Evolutionary conservation across 805 yeast genomes (phyloP).

Genomic region (Pichia gijzeniarum): DNA sequence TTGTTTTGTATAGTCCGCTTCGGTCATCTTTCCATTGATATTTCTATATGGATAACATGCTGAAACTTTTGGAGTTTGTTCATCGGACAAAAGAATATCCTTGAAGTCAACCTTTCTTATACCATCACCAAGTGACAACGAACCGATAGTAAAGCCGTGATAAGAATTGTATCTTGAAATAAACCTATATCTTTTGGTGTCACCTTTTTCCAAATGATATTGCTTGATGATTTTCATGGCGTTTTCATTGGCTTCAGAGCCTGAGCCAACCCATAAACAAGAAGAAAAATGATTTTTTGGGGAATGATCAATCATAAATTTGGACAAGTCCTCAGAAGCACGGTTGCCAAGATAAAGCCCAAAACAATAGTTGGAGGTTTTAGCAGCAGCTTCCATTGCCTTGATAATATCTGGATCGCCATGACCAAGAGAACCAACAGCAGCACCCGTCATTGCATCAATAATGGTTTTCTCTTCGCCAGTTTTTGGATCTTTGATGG

Average conservation of each 20-base stretch:
- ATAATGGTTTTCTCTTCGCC: slow-evolving; percentile 30
- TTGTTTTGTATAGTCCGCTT: slow-evolving; percentile 32
- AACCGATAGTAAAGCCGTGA: slow-evolving; percentile 45
- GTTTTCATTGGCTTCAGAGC: slow-evolving; percentile 77
- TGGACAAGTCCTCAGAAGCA: slow-evolving; percentile 37
- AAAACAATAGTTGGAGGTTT: slow-evolving; percentile 33
- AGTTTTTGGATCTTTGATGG: slow-evolving; percentile 35
- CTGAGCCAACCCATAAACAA: slow-evolving; percentile 54
- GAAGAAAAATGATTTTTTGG: slow-evolving; percentile 35
- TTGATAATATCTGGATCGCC: slow-evolving; percentile 34
- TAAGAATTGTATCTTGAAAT: slow-evolving; percentile 40
- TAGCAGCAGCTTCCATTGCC: slow-evolving; percentile 35
- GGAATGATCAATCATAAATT: slow-evolving; percentile 37
- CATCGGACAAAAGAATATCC: slow-evolving; percentile 22
- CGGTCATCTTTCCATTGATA: slow-evolving; percentile 20
- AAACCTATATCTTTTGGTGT: slow-evolving; percentile 34
- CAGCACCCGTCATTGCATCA: slow-evolving; percentile 49
- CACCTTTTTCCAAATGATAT: slow-evolving; percentile 38
- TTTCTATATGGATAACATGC: slow-evolving; percentile 21
- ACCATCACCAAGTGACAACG: slow-evolving; percentile 35
- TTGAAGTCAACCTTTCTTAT: slow-evolving; percentile 32
- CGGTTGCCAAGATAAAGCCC: slow-evolving; percentile 31
- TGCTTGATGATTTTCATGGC: slow-evolving; percentile 63
- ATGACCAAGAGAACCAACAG: slow-evolving; percentile 44
- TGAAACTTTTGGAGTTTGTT: slow-evolving; percentile 27